Percentiles rank a stretch among this genome's conserved stretches.
These are phyloP conservation scores for Epichloe festucae DNA, from an alignment of 2,329 filamentous ascomycete species.

Conservation along the genomic window DNA sequence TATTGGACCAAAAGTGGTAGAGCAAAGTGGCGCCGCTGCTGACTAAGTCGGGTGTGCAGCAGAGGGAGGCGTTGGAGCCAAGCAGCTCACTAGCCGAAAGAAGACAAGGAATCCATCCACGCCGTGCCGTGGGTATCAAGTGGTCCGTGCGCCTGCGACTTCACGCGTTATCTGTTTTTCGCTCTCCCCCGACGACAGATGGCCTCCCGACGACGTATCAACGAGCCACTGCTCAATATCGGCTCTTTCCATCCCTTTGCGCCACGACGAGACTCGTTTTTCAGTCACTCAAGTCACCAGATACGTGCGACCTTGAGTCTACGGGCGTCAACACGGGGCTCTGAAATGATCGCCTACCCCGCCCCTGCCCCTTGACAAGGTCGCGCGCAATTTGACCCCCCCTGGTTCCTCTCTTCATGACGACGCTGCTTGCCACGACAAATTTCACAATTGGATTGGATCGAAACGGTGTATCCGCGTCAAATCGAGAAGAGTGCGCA, in stretches of 20 bases:
- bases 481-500: background rate
- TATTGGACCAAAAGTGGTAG: background rate
- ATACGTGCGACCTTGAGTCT: slow-evolving; percentile 10
- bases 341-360: slow-evolving; percentile 13
- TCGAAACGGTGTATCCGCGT: background rate
- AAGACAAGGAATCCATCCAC: background rate
- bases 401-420: background rate
- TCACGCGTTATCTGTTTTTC: slow-evolving; percentile 31
- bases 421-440: background rate
- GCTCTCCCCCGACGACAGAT: slow-evolving; percentile 11
- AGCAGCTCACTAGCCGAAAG: slow-evolving; percentile 3
- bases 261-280: slow-evolving; percentile 11
- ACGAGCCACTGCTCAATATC: slow-evolving; percentile 17
- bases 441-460: background rate
- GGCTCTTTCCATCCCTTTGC: slow-evolving; percentile 14
- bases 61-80: background rate
- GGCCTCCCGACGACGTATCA: slow-evolving; percentile 23
- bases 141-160: slow-evolving; percentile 16
- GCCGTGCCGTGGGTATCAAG: background rate
- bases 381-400: slow-evolving; percentile 14
- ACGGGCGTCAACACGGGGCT: slow-evolving; percentile 7
- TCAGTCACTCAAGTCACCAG: slow-evolving; percentile 9
- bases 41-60: slow-evolving; percentile 3
- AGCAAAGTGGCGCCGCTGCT: slow-evolving; percentile 1
- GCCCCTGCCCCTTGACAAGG: slow-evolving; percentile 17